phyloP scores from a whole-genome alignment of 2,329 filamentous ascomycete genomes.

The Aspergillus niger region DNA sequence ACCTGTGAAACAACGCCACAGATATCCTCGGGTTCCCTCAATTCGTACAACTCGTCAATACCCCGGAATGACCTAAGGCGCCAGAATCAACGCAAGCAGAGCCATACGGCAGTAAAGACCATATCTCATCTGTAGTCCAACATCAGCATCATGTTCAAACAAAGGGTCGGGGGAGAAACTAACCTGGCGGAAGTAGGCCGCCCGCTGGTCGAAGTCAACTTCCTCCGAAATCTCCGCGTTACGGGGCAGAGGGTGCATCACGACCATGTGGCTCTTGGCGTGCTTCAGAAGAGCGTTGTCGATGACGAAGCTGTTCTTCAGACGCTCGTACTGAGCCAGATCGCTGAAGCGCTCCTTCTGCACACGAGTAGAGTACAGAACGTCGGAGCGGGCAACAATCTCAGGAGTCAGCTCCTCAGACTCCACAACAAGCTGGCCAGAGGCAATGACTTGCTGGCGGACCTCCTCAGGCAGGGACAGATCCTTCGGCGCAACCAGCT shows the following conservation, averaged over 20 bases:
- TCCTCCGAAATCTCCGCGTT: conserved; percentile 94
- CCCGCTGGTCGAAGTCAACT: conserved; percentile 94
- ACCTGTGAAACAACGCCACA: conserved; percentile 16
- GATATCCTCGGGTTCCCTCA: conserved; percentile 14
- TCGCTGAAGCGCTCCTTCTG: conserved; percentile 95
- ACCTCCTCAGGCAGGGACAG: conserved; percentile 77
- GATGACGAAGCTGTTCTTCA: conserved; percentile 87
- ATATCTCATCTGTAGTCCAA: conserved; percentile 77
- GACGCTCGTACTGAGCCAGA: conserved; percentile 74
- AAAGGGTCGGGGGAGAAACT: conserved; percentile 44
- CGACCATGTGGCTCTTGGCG: conserved; percentile 89
- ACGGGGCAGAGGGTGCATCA: conserved; percentile 92
- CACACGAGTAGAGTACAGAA: conserved; percentile 94
- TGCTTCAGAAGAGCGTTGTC: conserved; percentile 88
- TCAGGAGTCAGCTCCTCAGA: conserved; percentile 79
- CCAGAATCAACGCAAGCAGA: conserved; percentile 89
- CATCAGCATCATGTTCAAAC: conserved; percentile 44
- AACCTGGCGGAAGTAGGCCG: conserved; percentile 99
- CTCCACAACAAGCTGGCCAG: conserved; percentile 76
- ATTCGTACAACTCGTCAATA: conserved; percentile 17
- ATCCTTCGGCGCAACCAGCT: conserved; percentile 81
- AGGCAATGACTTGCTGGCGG: conserved; percentile 67
- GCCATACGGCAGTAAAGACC: conserved; percentile 98
- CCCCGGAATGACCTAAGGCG: conserved; percentile 38
- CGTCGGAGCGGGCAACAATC: conserved; percentile 82